Conservation (phyloP, 345 rosid genomes). For the Garcia nutans region DNA sequence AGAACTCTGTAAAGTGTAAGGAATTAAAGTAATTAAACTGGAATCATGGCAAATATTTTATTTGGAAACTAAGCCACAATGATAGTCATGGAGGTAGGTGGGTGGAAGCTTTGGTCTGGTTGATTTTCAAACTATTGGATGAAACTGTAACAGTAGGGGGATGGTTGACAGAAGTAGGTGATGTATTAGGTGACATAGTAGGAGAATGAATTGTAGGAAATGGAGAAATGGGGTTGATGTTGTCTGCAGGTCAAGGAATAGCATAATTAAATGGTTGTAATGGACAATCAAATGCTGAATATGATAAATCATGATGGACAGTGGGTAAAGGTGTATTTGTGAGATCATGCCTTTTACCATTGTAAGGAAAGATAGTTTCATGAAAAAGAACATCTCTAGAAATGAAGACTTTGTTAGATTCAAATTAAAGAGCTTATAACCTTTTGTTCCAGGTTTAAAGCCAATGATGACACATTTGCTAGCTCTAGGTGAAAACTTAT, state of each 20-base stretch:
- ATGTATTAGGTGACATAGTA: not conserved
- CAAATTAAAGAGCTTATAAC: not conserved
- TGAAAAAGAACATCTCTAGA: not conserved
- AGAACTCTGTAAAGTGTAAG: too few relatives aligned
- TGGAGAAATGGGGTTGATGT: too few relatives aligned
- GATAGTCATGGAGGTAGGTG: too few relatives aligned
- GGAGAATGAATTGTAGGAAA: not conserved
- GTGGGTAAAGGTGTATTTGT: not conserved
- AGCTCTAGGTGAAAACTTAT: not conserved
- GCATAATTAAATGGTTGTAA: not conserved
- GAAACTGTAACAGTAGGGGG: not conserved
- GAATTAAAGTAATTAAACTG: too few relatives aligned
- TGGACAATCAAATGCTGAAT: not conserved
- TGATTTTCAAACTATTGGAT: not conserved
- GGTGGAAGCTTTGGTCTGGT: too few relatives aligned
- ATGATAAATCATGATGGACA: not conserved
- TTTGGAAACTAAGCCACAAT: too few relatives aligned
- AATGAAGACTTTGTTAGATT: not conserved
- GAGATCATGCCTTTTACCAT: too few relatives aligned
- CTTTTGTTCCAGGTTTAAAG: not conserved
- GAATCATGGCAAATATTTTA: too few relatives aligned
- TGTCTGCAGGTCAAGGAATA: not conserved
- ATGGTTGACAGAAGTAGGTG: too few relatives aligned
- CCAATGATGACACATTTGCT: not conserved
- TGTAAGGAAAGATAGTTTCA: not conserved